These are phyloP conservation scores for Diplosphaera chodatii DNA, from an alignment of 139 green algal species.

Conservation along the genomic window DNA sequence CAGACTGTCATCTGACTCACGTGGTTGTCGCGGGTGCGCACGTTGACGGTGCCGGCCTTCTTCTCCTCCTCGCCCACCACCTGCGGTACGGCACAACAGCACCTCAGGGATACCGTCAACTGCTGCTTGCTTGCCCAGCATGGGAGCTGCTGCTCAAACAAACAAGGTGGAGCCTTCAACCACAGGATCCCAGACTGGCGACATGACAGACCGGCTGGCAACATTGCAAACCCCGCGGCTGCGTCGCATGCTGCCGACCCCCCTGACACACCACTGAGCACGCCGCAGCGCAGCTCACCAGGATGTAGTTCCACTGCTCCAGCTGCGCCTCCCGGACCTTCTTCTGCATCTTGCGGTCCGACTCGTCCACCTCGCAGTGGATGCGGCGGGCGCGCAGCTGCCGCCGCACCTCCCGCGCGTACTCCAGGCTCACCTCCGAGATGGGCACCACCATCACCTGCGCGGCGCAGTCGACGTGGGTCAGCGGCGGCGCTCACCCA, in stretches of 20 bases:
- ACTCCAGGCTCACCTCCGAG: slow-evolving; percentile 64
- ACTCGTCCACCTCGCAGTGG: slow-evolving; percentile 72
- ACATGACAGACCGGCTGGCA: no score
- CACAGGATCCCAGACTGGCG: no score
- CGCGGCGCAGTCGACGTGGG: no score
- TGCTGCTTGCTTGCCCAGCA: no score
- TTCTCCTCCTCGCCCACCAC: slow-evolving; percentile 80
- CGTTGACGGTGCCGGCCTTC: slow-evolving; percentile 72
- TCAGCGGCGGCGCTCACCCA: no score
- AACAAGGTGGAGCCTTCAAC: no score
- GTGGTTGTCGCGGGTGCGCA: slow-evolving; percentile 91
- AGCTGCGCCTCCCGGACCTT: slow-evolving; percentile 95
- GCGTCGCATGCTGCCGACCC: no score
- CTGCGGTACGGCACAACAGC: slow-evolving; percentile 13
- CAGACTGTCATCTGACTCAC: slow-evolving; percentile 41
- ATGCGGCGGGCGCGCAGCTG: slow-evolving; percentile 56
- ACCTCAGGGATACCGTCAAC: no score
- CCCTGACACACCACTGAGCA: no score
- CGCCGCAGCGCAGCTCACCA: slow-evolving; percentile 39
- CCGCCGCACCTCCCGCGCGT: slow-evolving; percentile 63
- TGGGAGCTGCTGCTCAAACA: no score
- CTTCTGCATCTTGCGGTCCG: slow-evolving; percentile 95
- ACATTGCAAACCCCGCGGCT: no score
- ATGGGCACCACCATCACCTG: slow-evolving; percentile 96
- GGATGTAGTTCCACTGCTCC: slow-evolving; percentile 97